Percentiles rank a stretch among this genome's conserved stretches.
phyloP scores from a whole-genome alignment of 371 early-diverging fungal species.

The Blakeslea trispora region DNA sequence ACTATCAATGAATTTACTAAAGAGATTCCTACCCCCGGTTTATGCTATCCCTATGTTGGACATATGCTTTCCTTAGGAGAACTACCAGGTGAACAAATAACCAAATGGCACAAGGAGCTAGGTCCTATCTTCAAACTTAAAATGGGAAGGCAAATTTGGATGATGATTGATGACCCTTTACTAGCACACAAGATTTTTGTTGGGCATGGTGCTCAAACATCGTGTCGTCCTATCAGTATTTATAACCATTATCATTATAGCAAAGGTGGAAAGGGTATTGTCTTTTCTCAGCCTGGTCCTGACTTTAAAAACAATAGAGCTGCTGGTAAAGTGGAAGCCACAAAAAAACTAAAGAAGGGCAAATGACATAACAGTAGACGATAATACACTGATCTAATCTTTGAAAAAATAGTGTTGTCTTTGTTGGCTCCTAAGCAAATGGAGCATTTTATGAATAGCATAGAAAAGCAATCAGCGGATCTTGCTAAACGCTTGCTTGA shows the following conservation, averaged over 20 bases:
- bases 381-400: no score
- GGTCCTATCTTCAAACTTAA: slow-evolving; percentile 4
- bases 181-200: slow-evolving; percentile 3
- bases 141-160: slow-evolving; percentile 8
- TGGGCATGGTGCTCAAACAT: background rate
- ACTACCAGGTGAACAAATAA: background rate
- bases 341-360: no score
- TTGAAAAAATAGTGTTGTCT: background rate
- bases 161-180: slow-evolving; percentile 6
- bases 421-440: slow-evolving; percentile 1
- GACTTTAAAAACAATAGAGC: slow-evolving; percentile 5
- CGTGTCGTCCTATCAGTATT: background rate
- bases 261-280: slow-evolving; percentile 1
- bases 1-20: background rate
- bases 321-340: background rate
- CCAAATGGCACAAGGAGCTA: slow-evolving; percentile 8
- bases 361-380: no score
- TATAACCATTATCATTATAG: background rate
- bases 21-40: background rate
- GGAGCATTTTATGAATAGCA: background rate
- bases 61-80: slow-evolving; percentile 11
- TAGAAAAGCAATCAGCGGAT: background rate
- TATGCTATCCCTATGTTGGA: background rate
- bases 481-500: background rate
- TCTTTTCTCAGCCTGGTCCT: background rate